These are phyloP conservation scores for Aspergillus melleus DNA, from an alignment of 2,329 filamentous ascomycete species.

Conservation along the genomic window DNA sequence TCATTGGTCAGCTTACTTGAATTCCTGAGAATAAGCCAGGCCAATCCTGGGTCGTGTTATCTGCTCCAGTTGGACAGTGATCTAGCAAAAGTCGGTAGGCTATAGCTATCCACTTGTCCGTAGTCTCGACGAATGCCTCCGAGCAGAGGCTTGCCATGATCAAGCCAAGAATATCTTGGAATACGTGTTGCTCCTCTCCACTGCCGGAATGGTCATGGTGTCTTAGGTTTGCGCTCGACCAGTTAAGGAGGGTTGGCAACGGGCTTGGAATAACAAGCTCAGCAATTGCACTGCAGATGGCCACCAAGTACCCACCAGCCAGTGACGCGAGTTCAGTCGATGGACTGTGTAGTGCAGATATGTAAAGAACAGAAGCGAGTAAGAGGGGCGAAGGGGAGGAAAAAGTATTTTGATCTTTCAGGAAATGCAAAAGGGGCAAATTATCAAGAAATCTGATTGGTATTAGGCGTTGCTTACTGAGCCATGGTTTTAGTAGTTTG, in stretches of 20 bases:
- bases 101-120: constrained; percentile 32
- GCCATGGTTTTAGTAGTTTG: background rate
- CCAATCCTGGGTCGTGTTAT: constrained; percentile 21
- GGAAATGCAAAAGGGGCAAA: constrained; percentile 29
- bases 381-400: constrained; percentile 26
- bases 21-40: constrained; percentile 27
- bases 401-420: constrained; percentile 28
- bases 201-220: background rate
- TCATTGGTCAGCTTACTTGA: constrained; percentile 17
- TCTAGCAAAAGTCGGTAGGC: constrained; percentile 31
- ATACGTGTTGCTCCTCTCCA: constrained; percentile 15
- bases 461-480: constrained; percentile 3
- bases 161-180: constrained; percentile 29
- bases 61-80: constrained; percentile 19
- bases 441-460: constrained; percentile 25
- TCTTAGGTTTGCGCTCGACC: background rate
- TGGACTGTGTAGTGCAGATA: constrained; percentile 27
- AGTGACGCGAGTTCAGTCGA: constrained; percentile 19
- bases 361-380: constrained; percentile 30
- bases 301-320: constrained; percentile 24
- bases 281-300: constrained; percentile 26
- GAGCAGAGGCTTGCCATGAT: constrained; percentile 34
- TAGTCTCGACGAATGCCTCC: constrained; percentile 28
- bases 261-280: constrained; percentile 22
- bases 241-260: background rate